A percentile compares a stretch with the other conserved stretches of the same genome.
phyloP scores from a whole-genome alignment of 352 stramenopile genomes.

The Globisporangium heterothallicum region DNA sequence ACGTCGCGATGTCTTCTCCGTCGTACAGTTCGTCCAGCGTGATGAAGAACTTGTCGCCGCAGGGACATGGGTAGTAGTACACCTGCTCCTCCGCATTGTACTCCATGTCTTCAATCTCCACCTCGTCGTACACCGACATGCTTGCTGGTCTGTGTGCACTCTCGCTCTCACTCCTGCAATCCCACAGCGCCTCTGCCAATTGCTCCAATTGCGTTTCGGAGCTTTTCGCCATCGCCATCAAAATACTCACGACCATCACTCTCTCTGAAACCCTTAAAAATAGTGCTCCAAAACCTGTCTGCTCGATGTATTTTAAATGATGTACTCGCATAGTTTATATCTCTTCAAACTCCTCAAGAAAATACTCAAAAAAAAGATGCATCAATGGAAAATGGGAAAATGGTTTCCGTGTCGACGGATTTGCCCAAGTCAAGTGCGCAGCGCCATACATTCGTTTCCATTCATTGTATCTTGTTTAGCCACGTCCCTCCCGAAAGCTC shows the following conservation, averaged over 20 bases:
- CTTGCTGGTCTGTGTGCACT: conserved; percentile 5
- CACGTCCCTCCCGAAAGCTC: no score
- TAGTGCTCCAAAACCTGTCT: no score
- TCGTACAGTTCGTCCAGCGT: conserved; percentile 86
- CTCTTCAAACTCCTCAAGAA: no score
- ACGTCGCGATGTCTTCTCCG: conserved; percentile 96
- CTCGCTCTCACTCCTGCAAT: background rate
- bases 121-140: conserved; percentile 96
- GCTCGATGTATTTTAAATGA: no score
- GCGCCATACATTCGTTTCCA: no score
- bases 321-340: no score
- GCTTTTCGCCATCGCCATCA: background rate
- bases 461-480: no score
- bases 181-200: background rate
- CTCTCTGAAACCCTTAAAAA: no score
- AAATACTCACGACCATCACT: background rate
- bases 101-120: conserved; percentile 98
- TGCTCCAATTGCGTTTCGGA: background rate
- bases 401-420: no score
- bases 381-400: no score
- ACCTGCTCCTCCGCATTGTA: conserved; percentile 91
- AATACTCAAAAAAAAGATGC: no score
- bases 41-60: conserved; percentile 93
- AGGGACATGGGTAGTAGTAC: conserved; percentile 98
- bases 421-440: no score